Evolutionary conservation across 306 rosid species (phyloP).

Genomic region (Alnus rubra): DNA sequence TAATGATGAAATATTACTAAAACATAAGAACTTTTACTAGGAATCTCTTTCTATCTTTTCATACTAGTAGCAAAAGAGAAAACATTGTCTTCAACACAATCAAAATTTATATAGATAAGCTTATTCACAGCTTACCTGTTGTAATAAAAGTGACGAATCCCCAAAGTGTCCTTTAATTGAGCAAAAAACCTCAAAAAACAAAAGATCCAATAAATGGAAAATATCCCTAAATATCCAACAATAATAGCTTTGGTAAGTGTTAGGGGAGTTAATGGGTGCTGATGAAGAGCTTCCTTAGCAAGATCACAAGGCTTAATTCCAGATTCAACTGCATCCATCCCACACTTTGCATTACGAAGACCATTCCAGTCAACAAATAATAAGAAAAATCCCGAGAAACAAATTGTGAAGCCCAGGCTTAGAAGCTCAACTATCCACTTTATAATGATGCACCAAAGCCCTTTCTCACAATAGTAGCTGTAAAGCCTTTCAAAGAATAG

Average conservation of each 20-base stretch:
- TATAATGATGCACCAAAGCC: conserved; percentile 86
- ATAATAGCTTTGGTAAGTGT: conserved; percentile 72
- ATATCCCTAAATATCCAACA: conserved; percentile 87
- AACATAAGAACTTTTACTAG: not conserved
- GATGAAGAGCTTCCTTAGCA: conserved; percentile 76
- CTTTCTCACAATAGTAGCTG: conserved; percentile 85
- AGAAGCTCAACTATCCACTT: conserved; percentile 95
- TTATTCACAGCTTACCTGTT: conserved; percentile 49
- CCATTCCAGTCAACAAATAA: conserved; percentile 92
- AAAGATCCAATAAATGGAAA: conserved; percentile 81
- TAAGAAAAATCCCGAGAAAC: conserved; percentile 86
- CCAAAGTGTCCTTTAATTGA: conserved; percentile 69
- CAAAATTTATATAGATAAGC: not conserved
- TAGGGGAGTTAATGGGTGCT: conserved; percentile 80
- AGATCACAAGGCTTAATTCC: conserved; percentile 94
- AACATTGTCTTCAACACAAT: conserved; percentile 15
- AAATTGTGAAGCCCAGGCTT: conserved; percentile 80
- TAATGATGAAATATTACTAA: conserved; percentile 6
- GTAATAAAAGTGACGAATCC: conserved; percentile 79
- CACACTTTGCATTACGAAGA: conserved; percentile 91
- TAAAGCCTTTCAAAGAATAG: conserved; percentile 92
- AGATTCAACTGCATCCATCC: conserved; percentile 93
- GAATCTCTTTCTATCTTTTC: no score
- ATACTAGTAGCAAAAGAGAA: not conserved
- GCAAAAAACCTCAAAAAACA: conserved; percentile 91